phyloP scores from a whole-genome alignment of 1,139 yeast genomes.

The Eremothecium gossypii region DNA sequence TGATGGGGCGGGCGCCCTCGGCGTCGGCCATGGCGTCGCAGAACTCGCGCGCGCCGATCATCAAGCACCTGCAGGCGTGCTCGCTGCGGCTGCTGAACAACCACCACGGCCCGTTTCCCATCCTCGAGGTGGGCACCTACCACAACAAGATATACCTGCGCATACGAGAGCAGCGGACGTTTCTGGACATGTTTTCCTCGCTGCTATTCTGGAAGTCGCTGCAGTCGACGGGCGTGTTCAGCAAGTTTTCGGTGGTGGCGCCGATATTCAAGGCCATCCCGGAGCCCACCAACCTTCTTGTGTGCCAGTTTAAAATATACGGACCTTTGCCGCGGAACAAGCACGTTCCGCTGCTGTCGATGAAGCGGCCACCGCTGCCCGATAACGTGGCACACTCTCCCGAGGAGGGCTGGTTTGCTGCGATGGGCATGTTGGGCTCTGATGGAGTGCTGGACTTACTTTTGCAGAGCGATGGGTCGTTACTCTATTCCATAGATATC shows the following conservation, averaged over 20 bases:
- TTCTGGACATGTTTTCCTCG: constrained; percentile 42
- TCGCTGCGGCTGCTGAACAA: constrained; percentile 21
- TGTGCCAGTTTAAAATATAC: constrained; percentile 55
- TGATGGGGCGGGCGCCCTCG: not conserved
- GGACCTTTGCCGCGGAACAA: constrained; percentile 47
- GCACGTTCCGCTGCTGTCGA: constrained; percentile 31
- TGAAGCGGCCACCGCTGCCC: constrained; percentile 9
- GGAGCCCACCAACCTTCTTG: constrained; percentile 37
- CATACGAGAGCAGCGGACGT: constrained; percentile 37
- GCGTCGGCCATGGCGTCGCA: not conserved
- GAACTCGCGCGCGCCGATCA: constrained; percentile 19
- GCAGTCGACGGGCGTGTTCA: constrained; percentile 47
- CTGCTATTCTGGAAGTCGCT: constrained; percentile 58
- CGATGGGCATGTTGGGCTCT: constrained; percentile 63
- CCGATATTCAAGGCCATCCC: constrained; percentile 8
- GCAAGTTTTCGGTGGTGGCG: constrained; percentile 33
- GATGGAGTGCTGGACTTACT: constrained; percentile 58
- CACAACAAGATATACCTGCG: constrained; percentile 41
- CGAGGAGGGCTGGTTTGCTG: constrained; percentile 62
- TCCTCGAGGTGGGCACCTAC: constrained; percentile 39
- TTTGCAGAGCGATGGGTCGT: constrained; percentile 56
- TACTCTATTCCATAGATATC: constrained; percentile 56
- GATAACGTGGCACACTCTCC: constrained; percentile 8
- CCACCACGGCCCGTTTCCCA: constrained; percentile 32
- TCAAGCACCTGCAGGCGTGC: constrained; percentile 34